A percentile compares a stretch with the other conserved stretches of the same genome.
Evolutionary conservation across 2,329 filamentous ascomycete species (phyloP).

Genomic region (Xylariaceae sp.): DNA sequence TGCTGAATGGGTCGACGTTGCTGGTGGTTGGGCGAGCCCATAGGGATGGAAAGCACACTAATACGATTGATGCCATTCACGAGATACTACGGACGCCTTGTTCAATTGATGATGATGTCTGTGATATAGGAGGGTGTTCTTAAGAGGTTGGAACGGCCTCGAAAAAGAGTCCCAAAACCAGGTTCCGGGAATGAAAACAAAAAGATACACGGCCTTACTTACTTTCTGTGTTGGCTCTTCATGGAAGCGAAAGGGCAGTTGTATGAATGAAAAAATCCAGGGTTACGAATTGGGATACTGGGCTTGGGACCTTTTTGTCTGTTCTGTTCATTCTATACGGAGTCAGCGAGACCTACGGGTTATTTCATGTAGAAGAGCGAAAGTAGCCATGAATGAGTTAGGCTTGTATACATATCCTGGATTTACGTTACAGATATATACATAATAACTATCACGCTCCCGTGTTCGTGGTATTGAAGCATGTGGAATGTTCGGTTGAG

Average conservation of each 20-base stretch:
- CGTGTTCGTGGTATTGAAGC: too few species aligned
- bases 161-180: not conserved
- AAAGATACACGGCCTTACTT: not conserved
- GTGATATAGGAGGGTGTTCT: not conserved
- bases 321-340: conserved; percentile 13
- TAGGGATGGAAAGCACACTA: conserved; percentile 11
- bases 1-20: conserved; percentile 94
- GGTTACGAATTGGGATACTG: conserved; percentile 19
- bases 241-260: conserved; percentile 6
- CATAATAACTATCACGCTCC: not conserved
- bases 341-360: conserved; percentile 9
- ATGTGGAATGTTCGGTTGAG: too few species aligned
- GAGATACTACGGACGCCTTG: not conserved
- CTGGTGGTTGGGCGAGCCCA: conserved; percentile 73
- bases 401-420: conserved; percentile 17
- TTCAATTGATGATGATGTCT: not conserved
- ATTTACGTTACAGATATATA: conserved; percentile 18
- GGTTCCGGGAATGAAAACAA: not conserved
- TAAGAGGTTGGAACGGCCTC: not conserved
- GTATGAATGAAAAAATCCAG: conserved; percentile 13
- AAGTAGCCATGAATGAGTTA: conserved; percentile 6
- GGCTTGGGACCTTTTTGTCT: conserved; percentile 10
- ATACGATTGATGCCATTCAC: conserved; percentile 7
- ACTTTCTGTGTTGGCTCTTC: not conserved
- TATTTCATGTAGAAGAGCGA: conserved; percentile 17